A percentile compares a stretch with the other conserved stretches of the same genome.
Evolutionary conservation across 805 yeast species (phyloP).

Genomic region (Metahyphopichia silvanorum): DNA sequence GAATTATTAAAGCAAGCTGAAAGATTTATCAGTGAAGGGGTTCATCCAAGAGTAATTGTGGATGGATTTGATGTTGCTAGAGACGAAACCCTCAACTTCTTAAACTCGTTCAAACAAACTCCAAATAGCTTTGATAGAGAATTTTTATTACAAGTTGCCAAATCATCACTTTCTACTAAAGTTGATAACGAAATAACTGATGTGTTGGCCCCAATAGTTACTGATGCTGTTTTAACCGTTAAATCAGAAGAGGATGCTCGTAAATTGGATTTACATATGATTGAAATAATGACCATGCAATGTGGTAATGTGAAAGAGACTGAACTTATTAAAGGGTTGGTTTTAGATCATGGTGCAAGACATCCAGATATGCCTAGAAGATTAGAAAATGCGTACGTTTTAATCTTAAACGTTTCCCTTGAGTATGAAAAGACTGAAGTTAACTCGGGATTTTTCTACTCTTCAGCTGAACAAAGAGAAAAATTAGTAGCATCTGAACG

Average conservation of each 20-base stretch:
- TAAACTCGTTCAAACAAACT: constrained; percentile 61
- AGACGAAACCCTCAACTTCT: constrained; percentile 63
- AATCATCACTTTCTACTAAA: constrained; percentile 85
- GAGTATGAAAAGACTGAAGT: constrained; percentile 98
- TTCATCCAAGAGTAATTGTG: constrained; percentile 90
- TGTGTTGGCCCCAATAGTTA: constrained; percentile 86
- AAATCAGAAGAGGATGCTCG: constrained; percentile 44
- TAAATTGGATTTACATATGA: constrained; percentile 87
- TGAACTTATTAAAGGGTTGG: constrained; percentile 79
- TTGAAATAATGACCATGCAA: constrained; percentile 98
- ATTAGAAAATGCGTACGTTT: constrained; percentile 76
- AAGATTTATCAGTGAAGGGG: constrained; percentile 86
- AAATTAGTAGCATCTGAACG: constrained; percentile 91
- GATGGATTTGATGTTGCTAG: constrained; percentile 95
- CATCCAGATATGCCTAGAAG: constrained; percentile 98
- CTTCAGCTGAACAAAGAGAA: constrained; percentile 94
- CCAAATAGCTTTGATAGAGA: constrained; percentile 71
- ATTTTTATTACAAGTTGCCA: constrained; percentile 84
- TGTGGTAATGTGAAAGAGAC: constrained; percentile 85
- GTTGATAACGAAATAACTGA: constrained; percentile 74
- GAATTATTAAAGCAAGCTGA: constrained; percentile 93
- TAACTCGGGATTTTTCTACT: constrained; percentile 91
- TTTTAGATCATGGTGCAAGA: constrained; percentile 96
- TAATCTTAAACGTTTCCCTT: constrained; percentile 87
- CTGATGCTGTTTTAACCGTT: constrained; percentile 90